Evolutionary conservation across 129 eudicot genomes (phyloP).

Genomic region (Saussurea involucrata): DNA sequence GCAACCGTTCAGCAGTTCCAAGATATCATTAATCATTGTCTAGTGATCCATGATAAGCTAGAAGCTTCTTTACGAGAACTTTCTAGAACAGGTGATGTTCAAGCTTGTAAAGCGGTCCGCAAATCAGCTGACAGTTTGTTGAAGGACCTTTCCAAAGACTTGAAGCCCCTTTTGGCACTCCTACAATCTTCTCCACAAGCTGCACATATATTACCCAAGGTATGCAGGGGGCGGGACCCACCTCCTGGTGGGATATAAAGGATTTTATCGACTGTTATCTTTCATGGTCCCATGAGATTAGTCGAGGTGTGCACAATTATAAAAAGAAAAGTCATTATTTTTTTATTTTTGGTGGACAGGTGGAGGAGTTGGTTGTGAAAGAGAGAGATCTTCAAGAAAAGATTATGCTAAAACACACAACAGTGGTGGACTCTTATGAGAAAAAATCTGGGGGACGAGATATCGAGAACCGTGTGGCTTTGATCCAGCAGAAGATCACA

Average conservation of each 20-base stretch:
- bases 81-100: conserved; percentile 90
- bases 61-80: conserved; percentile 87
- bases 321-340: neutral
- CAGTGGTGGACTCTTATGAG: conserved; percentile 79
- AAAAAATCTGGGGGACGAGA: conserved; percentile 76
- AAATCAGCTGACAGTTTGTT: conserved; percentile 69
- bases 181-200: conserved; percentile 87
- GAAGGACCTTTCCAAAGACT: conserved; percentile 84
- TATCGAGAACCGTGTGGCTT: conserved; percentile 70
- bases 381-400: conserved; percentile 91
- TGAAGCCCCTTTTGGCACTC: conserved; percentile 65
- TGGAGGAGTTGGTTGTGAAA: conserved; percentile 77
- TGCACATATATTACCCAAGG: conserved; percentile 69
- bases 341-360: conserved; percentile 38
- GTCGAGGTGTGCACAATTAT: neutral
- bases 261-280: neutral
- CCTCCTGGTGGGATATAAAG: neutral
- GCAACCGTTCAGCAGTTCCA: conserved; percentile 72
- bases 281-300: neutral
- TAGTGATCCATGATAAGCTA: conserved; percentile 67
- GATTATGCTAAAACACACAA: conserved; percentile 78
- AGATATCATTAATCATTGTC: conserved; percentile 49
- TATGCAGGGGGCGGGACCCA: conserved; percentile 1
- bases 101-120: conserved; percentile 89
- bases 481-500: conserved; percentile 75